phyloP scores from a whole-genome alignment of 305 asterid species.

The Rubia tinctorum region DNA sequence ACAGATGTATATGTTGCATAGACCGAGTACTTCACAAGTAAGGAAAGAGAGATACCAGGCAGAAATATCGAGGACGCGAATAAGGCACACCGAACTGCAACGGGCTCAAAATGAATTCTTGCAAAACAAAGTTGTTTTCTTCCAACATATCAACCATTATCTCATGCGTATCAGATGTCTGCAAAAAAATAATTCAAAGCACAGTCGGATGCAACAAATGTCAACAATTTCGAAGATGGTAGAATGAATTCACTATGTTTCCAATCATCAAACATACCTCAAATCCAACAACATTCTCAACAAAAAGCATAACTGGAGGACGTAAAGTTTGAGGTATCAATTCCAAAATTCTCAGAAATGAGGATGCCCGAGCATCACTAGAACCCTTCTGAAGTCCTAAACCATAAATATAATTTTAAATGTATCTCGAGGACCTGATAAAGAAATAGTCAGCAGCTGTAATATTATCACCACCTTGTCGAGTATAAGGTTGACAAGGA shows the following conservation, averaged over 20 bases:
- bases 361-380: constrained; percentile 84
- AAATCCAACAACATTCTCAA: constrained; percentile 98
- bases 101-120: constrained; percentile 91
- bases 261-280: constrained; percentile 53
- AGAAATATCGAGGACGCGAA: constrained; percentile 93
- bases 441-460: background rate
- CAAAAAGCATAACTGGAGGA: constrained; percentile 82
- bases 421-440: background rate
- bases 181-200: constrained; percentile 20
- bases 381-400: constrained; percentile 97
- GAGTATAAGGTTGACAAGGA: constrained; percentile 96
- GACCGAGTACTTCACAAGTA: background rate
- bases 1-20: background rate
- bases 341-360: constrained; percentile 84
- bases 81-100: constrained; percentile 90
- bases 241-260: background rate
- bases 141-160: constrained; percentile 66
- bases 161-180: constrained; percentile 89
- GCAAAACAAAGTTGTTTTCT: constrained; percentile 65
- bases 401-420: constrained; percentile 19
- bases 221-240: background rate
- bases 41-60: constrained; percentile 51
- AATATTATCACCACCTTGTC: constrained; percentile 75
- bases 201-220: background rate
- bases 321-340: constrained; percentile 61